Percentiles rank a stretch among this genome's conserved stretches.
Evolutionary conservation across 2,329 filamentous ascomycete genomes (phyloP).

Genomic region (Xylariaceae sp.): DNA sequence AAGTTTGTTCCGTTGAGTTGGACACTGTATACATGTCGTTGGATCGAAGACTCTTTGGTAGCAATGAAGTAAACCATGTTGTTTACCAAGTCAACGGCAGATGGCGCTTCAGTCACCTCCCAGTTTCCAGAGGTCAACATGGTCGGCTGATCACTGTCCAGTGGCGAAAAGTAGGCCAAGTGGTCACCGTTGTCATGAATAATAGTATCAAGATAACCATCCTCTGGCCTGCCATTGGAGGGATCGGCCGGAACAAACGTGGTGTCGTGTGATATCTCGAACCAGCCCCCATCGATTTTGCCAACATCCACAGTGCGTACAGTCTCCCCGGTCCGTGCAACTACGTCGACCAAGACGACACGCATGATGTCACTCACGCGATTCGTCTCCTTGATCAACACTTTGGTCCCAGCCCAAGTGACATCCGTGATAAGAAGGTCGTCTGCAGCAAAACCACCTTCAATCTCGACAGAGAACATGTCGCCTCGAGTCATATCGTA

Average conservation of each 20-base stretch:
- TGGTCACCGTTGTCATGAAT: slow-evolving; percentile 86
- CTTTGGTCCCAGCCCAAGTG: slow-evolving; percentile 81
- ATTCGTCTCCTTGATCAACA: slow-evolving; percentile 88
- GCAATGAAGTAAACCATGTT: slow-evolving; percentile 89
- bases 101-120: slow-evolving; percentile 86
- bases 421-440: slow-evolving; percentile 91
- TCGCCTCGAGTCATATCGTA: slow-evolving; percentile 78
- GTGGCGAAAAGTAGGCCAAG: slow-evolving; percentile 84
- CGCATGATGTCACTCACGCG: slow-evolving; percentile 89
- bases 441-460: slow-evolving; percentile 72
- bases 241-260: slow-evolving; percentile 82
- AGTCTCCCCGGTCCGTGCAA: slow-evolving; percentile 67
- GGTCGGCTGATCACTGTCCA: slow-evolving; percentile 76
- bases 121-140: slow-evolving; percentile 85
- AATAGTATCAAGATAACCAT: slow-evolving; percentile 91
- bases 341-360: slow-evolving; percentile 79
- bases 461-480: slow-evolving; percentile 73
- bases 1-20: slow-evolving; percentile 75
- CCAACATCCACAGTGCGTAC: slow-evolving; percentile 76
- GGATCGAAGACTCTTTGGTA: slow-evolving; percentile 81
- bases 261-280: slow-evolving; percentile 86
- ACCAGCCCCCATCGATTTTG: slow-evolving; percentile 92
- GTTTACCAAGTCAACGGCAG: slow-evolving; percentile 75
- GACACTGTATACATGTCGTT: slow-evolving; percentile 89
- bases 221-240: slow-evolving; percentile 66